Evolutionary conservation across 2,329 filamentous ascomycete genomes (phyloP).

Genomic region (Pezicula rhizophila): DNA sequence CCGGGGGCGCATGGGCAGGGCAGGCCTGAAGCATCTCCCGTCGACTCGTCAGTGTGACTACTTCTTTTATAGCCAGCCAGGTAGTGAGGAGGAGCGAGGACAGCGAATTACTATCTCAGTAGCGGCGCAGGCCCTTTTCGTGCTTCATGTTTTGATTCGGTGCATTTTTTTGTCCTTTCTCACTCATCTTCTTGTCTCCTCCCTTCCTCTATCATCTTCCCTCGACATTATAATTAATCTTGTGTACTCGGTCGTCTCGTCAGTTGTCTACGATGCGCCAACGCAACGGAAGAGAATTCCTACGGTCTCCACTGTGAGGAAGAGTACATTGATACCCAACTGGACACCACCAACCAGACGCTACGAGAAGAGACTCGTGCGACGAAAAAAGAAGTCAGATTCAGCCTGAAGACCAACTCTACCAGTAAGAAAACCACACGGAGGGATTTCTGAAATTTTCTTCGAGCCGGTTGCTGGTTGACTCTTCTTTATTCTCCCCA

Average conservation of each 20-base stretch:
- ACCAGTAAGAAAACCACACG: neutral
- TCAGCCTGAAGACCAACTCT: conserved; percentile 1
- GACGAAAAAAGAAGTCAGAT: neutral
- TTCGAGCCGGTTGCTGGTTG: neutral
- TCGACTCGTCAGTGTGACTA: too few relatives aligned
- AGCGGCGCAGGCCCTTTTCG: neutral
- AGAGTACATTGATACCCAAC: neutral
- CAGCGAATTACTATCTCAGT: too few relatives aligned
- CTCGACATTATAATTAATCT: neutral
- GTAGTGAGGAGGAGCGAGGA: too few relatives aligned
- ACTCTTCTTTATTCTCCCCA: neutral
- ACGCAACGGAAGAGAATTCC: neutral
- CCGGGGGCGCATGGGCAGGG: too few relatives aligned
- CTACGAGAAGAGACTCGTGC: neutral
- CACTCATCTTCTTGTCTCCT: neutral
- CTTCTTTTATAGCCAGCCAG: too few relatives aligned
- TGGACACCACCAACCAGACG: neutral
- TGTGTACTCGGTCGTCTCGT: neutral
- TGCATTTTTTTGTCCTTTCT: neutral
- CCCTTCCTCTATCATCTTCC: neutral
- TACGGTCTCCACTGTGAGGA: neutral
- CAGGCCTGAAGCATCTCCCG: too few relatives aligned
- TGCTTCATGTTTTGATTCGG: neutral
- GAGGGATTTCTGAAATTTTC: neutral
- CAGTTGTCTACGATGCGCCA: neutral